These are phyloP conservation scores for Phanerochaete carnosa DNA, from an alignment of 768 basidiomycete genomes.

Conservation along the genomic window DNA sequence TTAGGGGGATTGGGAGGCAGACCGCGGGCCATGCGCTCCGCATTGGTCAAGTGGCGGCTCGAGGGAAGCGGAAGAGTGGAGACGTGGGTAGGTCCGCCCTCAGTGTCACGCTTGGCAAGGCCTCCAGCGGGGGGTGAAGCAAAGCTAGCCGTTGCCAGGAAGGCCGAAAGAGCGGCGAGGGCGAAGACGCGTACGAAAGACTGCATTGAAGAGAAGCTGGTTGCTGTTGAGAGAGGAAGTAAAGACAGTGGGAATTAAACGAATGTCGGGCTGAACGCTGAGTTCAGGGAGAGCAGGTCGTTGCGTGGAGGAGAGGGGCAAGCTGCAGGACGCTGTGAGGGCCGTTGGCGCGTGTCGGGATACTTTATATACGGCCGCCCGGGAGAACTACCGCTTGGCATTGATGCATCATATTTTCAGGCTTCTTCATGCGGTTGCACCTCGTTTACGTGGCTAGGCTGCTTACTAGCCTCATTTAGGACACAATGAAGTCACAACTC, in stretches of 20 bases:
- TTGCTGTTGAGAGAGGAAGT: neutral
- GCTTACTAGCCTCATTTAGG: neutral
- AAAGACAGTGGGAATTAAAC: slow-evolving; percentile 4
- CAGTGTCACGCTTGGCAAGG: neutral
- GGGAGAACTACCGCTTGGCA: neutral
- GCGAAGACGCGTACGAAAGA: slow-evolving; percentile 4
- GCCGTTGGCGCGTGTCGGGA: neutral
- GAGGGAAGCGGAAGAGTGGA: neutral
- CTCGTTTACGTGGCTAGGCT: neutral
- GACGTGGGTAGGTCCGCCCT: neutral
- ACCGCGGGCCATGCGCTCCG: slow-evolving; percentile 2
- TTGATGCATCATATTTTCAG: neutral
- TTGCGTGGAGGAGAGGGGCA: neutral
- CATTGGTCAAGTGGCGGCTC: slow-evolving; percentile 6
- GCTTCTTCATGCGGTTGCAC: neutral
- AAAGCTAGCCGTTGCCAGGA: slow-evolving; percentile 2
- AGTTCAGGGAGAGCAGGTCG: neutral
- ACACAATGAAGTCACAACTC: neutral
- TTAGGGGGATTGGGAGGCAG: slow-evolving; percentile 1
- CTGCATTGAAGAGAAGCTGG: neutral
- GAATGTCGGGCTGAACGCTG: slow-evolving; percentile 2
- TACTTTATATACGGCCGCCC: slow-evolving; percentile 1
- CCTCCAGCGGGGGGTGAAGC: neutral
- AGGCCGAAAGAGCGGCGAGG: neutral
- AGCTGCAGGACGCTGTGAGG: neutral